Evolutionary conservation across 495 filamentous ascomycete genomes (phyloP), one percentile per base, ranked within the genome.

Genomic region (Podospora australis): DNA sequence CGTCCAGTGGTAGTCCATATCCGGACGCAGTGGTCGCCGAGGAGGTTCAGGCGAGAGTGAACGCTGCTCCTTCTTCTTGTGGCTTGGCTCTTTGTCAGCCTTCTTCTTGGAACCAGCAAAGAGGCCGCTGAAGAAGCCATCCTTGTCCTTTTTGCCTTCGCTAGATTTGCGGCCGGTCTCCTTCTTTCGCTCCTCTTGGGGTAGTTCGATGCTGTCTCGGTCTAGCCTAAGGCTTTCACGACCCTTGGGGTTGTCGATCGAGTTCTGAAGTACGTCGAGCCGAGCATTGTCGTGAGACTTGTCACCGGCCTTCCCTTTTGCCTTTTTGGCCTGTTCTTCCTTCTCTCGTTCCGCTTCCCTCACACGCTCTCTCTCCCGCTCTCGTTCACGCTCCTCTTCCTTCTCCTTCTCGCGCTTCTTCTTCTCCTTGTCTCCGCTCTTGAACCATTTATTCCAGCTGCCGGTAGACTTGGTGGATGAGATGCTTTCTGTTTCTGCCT

Each of bases 1-100:
- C 3, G 89, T 95, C 87, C 91, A 99, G 52, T 88, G 83, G 67
- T 90, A 96, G 68, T 96, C 90, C 53, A 94, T 70, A 64, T 96
- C 94, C 14, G 90, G 82, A 50, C 80, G 81, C 39, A 94, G 77
- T 43, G 78, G 77, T 42, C 80, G 75, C 16, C 76, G 71, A 8
- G 84, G 80, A 6, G 84, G 87, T 17, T 96, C 90, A 6, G 90
- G 90, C 8, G 91, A 92, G 11, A 88, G 70, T 11, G 80, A 82
- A 29, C 87, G 82, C 29, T 76, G 72, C 3, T 84, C 84, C 48
- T 79, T 81, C 48, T 78, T 78, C 68, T 92, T 94, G 61, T 87
- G 85, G 38, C 74, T 69, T 9, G 67, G 66, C 25, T 83, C 79
- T 30, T 78, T 75, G 47, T 87, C 82, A 13, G 79, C 73, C 58